A percentile compares a stretch with the other conserved stretches of the same genome.
These are phyloP conservation scores for Serendipita sp. DNA, from an alignment of 768 basidiomycete genomes.

Conservation along the genomic window DNA sequence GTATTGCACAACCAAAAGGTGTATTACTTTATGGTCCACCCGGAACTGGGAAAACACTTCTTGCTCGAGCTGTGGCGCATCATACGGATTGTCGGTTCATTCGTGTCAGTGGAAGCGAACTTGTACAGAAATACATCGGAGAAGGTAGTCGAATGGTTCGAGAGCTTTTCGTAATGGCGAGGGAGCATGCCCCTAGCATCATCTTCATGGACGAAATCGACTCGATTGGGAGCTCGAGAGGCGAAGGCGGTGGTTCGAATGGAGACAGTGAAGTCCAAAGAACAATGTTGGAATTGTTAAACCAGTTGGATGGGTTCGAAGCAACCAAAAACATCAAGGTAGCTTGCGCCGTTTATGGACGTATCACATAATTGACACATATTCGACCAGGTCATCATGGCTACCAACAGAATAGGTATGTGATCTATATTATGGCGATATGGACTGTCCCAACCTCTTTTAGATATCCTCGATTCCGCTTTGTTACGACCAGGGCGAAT, in stretches of 20 bases:
- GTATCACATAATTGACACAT: background rate
- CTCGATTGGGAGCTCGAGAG: conserved; percentile 85
- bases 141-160: conserved; percentile 94
- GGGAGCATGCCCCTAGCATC: conserved; percentile 93
- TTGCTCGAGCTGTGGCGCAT: conserved; percentile 85
- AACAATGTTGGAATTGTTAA: conserved; percentile 79
- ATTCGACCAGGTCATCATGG: conserved; percentile 56
- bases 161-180: conserved; percentile 94
- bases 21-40: conserved; percentile 39
- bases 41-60: too few relatives aligned
- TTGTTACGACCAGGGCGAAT: conserved; percentile 88
- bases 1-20: conserved; percentile 94
- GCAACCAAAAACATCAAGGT: conserved; percentile 67
- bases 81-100: conserved; percentile 98
- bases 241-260: conserved; percentile 51
- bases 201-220: conserved; percentile 99
- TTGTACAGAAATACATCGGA: conserved; percentile 97
- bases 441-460: background rate
- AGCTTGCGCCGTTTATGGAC: background rate
- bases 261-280: conserved; percentile 83
- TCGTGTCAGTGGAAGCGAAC: conserved; percentile 79
- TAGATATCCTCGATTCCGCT: conserved; percentile 89
- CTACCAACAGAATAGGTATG: conserved; percentile 82
- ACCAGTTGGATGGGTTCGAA: conserved; percentile 81
- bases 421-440: background rate